Percentiles rank a stretch among this genome's conserved stretches.
phyloP scores from a whole-genome alignment of 441 rosid species.

The Euphorbia corollata region DNA sequence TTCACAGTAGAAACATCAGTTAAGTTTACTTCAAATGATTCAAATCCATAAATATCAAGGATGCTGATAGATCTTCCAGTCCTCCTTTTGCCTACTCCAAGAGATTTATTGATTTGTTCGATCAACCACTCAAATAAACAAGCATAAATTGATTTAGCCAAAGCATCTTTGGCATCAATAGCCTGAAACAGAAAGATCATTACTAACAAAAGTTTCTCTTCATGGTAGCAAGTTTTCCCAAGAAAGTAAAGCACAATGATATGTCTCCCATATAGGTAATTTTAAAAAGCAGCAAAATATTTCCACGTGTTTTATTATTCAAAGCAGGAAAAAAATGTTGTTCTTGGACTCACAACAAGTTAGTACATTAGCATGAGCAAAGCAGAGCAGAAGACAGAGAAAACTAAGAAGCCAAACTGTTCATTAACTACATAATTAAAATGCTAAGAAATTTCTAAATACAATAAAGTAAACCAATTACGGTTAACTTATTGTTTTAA shows the following conservation, averaged over 20 bases:
- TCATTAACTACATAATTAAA: neutral
- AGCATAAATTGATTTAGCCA: slow-evolving; percentile 92
- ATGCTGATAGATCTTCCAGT: slow-evolving; percentile 98
- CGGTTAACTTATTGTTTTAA: neutral
- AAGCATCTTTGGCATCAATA: slow-evolving; percentile 84
- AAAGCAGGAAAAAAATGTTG: neutral
- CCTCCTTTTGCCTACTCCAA: slow-evolving; percentile 88
- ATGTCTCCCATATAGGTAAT: neutral
- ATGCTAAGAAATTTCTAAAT: neutral
- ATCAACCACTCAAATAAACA: slow-evolving; percentile 93
- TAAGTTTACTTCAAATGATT: slow-evolving; percentile 83
- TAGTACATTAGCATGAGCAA: neutral
- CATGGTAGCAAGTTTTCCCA: neutral
- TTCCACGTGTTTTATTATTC: neutral
- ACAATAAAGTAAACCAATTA: neutral
- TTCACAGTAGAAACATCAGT: slow-evolving; percentile 13
- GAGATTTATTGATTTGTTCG: slow-evolving; percentile 95
- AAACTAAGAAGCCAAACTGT: neutral
- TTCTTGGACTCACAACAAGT: neutral
- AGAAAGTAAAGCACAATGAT: neutral
- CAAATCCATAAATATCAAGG: slow-evolving; percentile 98
- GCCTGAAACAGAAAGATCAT: slow-evolving; percentile 54
- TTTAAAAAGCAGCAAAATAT: neutral
- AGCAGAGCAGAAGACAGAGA: slow-evolving; percentile 1
- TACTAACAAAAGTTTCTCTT: neutral